Base-by-base conservation (phyloP, 208 protist species). In the Crithidia sp. region DNA sequence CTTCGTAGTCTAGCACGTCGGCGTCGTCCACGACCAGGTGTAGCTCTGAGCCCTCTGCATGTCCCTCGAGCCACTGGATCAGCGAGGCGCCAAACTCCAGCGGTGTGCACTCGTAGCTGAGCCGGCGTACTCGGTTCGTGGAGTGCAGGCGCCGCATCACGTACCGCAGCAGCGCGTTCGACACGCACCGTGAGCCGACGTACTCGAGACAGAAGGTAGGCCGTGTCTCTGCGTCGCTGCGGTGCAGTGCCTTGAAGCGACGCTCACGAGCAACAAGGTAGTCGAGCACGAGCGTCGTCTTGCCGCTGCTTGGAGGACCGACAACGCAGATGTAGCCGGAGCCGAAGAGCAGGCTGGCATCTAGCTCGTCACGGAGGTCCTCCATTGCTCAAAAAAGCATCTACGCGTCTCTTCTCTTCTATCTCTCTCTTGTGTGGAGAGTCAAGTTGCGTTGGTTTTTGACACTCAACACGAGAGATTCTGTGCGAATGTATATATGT, bases 11-110 rank as follows among this genome's bases (percentile, higher is more conserved):
- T n/a, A 90, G 52, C 2, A 69, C 55, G 53, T 95, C 92, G 0
- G 84, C 90, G 73, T 96, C 92, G 75, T 96, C 92, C 10, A 96
- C 39, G 28, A 95, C 89, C 36, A 95, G 81, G 77, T 96, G 92
- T 28, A 96, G 75, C 71, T 92, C 89, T 37, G 89, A 89, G 3
- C 82, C 81, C 28, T 79, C 68, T 8, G 77, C 60, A 36, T 86
- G 85, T 5, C 58, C 44, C 16, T 76, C 77, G 13, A 87, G 62
- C 88, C 88, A 93, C 60, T 88, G 78, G 28, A 65, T 57, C 14
- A 95, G 82, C 10, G 79, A 60, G 7, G 53, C 74, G 5, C 88
- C 81, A 54, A 95, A 92, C 40, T 90, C 84, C 10, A 89, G 59
- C 7, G 84, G 59, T 0, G 82, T 81, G 55, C 79, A 87, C 37